Conservation (phyloP, 148 eudicot genomes). For the Salicornia ramosissima region DNA sequence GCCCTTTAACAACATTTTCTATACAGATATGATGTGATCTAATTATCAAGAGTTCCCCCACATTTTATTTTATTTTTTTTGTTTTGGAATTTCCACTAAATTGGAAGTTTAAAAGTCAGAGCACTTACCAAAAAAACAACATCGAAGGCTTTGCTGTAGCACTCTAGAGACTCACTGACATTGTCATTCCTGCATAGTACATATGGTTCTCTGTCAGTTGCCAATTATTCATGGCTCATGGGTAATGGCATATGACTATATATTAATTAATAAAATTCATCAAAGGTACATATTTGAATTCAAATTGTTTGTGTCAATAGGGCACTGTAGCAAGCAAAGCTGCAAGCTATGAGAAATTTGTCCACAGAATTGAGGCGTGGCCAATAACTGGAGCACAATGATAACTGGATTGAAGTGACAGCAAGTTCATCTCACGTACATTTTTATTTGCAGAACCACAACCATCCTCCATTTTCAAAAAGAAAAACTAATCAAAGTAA, state of each 20-base stretch:
- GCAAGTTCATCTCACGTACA: background rate
- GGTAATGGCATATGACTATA: background rate
- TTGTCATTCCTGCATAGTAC: conserved; percentile 67
- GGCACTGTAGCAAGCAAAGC: background rate
- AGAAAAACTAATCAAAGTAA: no score
- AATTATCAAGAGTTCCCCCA: no score
- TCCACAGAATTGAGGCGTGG: no score
- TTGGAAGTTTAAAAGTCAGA: conserved; percentile 1
- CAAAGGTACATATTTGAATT: background rate
- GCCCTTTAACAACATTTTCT: no score
- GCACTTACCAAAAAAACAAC: conserved; percentile 69
- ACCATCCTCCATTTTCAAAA: no score
- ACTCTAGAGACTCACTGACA: conserved; percentile 59
- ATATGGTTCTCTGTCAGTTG: background rate
- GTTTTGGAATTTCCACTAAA: no score
- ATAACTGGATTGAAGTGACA: background rate
- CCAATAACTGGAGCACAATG: background rate
- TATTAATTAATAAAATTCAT: background rate
- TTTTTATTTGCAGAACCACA: no score
- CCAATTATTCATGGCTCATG: background rate
- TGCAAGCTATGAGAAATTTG: no score
- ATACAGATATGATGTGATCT: no score
- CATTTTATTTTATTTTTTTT: no score
- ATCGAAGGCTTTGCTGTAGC: conserved; percentile 71
- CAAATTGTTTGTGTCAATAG: background rate